These are phyloP conservation scores for Trichoderma sp. DNA, from an alignment of 2,329 filamentous ascomycete species.

Conservation along the genomic window DNA sequence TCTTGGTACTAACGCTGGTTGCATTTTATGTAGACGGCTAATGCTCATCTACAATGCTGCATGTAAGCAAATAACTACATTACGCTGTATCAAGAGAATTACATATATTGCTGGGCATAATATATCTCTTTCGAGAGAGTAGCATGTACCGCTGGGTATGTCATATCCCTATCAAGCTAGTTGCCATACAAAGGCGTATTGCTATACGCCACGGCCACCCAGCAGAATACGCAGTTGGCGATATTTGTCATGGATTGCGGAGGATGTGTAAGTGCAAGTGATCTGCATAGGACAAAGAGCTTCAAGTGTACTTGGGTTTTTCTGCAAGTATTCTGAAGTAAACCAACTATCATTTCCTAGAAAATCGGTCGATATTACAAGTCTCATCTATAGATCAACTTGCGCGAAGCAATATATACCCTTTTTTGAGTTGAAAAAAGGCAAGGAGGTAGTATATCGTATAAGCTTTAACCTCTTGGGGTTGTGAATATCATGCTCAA, in stretches of 20 bases:
- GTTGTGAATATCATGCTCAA: not conserved
- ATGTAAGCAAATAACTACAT: not conserved
- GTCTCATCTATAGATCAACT: too few species aligned
- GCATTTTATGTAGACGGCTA: not conserved
- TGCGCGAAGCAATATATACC: not conserved
- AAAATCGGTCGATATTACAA: too few species aligned
- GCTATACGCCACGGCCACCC: not conserved
- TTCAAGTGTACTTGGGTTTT: too few species aligned
- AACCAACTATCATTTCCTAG: too few species aligned
- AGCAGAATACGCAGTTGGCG: not conserved
- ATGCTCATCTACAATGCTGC: not conserved
- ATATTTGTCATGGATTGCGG: not conserved
- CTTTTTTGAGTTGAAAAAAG: not conserved
- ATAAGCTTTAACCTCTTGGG: not conserved
- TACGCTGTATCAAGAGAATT: not conserved
- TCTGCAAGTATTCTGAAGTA: too few species aligned
- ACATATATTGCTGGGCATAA: not conserved
- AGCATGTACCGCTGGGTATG: not conserved
- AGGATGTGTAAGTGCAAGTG: not conserved
- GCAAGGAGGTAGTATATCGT: not conserved
- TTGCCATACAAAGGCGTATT: not conserved
- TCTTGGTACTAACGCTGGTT: not conserved
- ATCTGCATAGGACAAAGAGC: not conserved
- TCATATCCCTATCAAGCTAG: not conserved
- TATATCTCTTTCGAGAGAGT: too few species aligned